These are phyloP conservation scores for Melastoma malabathricum DNA, from an alignment of 345 rosid species.

Conservation along the genomic window DNA sequence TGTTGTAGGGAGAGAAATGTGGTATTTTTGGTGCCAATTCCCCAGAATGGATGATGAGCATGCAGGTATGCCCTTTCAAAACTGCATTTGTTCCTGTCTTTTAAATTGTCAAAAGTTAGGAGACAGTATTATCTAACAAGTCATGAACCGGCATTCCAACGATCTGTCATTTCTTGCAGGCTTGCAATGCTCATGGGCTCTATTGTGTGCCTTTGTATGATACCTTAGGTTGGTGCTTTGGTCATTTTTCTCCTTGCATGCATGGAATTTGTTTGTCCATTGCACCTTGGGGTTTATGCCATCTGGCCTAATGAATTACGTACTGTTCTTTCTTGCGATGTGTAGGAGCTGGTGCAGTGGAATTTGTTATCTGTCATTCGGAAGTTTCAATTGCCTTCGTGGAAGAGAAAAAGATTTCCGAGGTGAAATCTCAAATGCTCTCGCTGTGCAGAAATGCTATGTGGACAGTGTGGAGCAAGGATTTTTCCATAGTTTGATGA, in stretches of 20 bases:
- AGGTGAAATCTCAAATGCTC: slow-evolving; percentile 32
- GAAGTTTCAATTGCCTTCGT: slow-evolving; percentile 80
- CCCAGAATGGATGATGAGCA: slow-evolving; percentile 89
- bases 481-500: background rate
- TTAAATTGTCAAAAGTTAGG: background rate
- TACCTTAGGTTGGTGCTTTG: slow-evolving; percentile 60
- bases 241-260: background rate
- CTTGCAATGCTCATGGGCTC: slow-evolving; percentile 97
- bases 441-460: background rate
- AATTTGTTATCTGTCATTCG: slow-evolving; percentile 76
- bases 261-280: background rate
- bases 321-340: slow-evolving; percentile 6
- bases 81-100: slow-evolving; percentile 1
- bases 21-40: slow-evolving; percentile 90
- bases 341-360: slow-evolving; percentile 87
- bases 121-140: background rate
- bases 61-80: slow-evolving; percentile 40
- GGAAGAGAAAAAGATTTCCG: slow-evolving; percentile 77
- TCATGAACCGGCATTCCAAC: background rate
- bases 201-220: slow-evolving; percentile 94
- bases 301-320: background rate
- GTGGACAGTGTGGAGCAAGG: background rate
- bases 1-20: slow-evolving; percentile 56
- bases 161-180: slow-evolving; percentile 36
- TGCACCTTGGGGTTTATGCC: background rate